Conservation (phyloP, 306 rosid genomes). For the Vigna mungo region DNA sequence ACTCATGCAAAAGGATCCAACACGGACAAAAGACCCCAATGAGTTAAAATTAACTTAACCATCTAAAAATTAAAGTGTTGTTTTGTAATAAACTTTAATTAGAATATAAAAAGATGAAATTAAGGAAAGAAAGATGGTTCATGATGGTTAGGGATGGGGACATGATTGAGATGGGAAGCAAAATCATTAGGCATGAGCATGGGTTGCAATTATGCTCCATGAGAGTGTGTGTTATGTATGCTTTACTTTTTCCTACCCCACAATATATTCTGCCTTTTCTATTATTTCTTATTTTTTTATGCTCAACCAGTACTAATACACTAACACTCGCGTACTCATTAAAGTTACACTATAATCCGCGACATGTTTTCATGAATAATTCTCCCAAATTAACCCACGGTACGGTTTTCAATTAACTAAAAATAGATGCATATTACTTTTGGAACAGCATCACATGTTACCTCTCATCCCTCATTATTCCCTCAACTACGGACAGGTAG, state of each 20-base stretch:
- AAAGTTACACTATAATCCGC: slow-evolving; percentile 2
- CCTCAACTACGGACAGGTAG: neutral
- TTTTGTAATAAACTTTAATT: neutral
- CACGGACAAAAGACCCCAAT: neutral
- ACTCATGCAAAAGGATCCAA: neutral
- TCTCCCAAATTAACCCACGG: neutral
- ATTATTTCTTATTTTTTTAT: slow-evolving; percentile 19
- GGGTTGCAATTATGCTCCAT: slow-evolving; percentile 54
- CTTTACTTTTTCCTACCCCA: slow-evolving; percentile 33
- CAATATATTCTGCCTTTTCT: slow-evolving; percentile 22
- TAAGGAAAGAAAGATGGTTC: slow-evolving; percentile 40
- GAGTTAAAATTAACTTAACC: neutral
- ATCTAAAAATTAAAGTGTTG: neutral
- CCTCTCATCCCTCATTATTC: slow-evolving; percentile 27
- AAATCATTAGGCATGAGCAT: slow-evolving; percentile 49
- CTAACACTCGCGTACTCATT: neutral
- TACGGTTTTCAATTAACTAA: slow-evolving; percentile 21
- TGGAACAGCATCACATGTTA: slow-evolving; percentile 33
- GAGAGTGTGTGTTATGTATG: slow-evolving; percentile 60
- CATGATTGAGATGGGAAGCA: slow-evolving; percentile 43
- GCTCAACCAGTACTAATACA: neutral
- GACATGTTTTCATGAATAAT: slow-evolving; percentile 13
- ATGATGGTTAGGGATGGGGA: slow-evolving; percentile 55
- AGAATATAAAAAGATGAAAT: neutral
- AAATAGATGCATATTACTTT: slow-evolving; percentile 24